These are phyloP conservation scores for Rhodofomes roseus DNA, from an alignment of 1,284 basidiomycete genomes.

Conservation along the genomic window DNA sequence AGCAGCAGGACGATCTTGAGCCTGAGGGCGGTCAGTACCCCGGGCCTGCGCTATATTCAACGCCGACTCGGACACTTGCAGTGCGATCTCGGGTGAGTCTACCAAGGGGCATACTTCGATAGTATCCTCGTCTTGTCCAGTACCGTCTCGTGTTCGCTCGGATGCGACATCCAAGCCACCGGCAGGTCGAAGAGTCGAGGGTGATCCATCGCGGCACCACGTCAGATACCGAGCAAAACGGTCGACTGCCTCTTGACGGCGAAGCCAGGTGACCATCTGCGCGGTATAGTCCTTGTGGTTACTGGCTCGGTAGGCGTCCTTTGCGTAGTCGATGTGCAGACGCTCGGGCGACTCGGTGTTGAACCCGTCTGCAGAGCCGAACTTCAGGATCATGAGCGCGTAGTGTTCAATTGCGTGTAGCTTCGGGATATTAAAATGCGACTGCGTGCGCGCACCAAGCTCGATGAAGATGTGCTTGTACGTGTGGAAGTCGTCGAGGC, in stretches of 20 bases:
- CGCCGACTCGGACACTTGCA: too few relatives aligned
- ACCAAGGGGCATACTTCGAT: too few relatives aligned
- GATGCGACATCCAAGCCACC: too few relatives aligned
- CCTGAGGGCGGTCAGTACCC: too few relatives aligned
- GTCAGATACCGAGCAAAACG: neutral
- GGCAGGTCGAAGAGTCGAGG: too few relatives aligned
- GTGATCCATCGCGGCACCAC: neutral
- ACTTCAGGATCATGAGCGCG: constrained; percentile 18
- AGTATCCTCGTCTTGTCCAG: too few relatives aligned
- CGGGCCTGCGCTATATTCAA: too few relatives aligned
- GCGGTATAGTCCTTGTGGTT: constrained; percentile 21
- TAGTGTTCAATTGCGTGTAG: constrained; percentile 32
- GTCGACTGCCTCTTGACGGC: constrained; percentile 6
- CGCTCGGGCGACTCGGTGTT: constrained; percentile 27
- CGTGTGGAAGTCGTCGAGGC: constrained; percentile 21
- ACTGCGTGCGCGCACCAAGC: constrained; percentile 12
- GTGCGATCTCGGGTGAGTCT: too few relatives aligned
- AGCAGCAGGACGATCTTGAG: too few relatives aligned
- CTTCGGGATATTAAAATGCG: constrained; percentile 36
- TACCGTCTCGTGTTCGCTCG: too few relatives aligned
- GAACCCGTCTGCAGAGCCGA: constrained; percentile 28
- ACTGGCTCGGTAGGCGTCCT: constrained; percentile 20
- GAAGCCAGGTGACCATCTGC: constrained; percentile 30
- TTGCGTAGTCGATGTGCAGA: constrained; percentile 26
- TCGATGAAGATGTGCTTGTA: constrained; percentile 25